Conservation (phyloP, 2,329 filamentous ascomycete species). For the Fusarium lateritium region DNA sequence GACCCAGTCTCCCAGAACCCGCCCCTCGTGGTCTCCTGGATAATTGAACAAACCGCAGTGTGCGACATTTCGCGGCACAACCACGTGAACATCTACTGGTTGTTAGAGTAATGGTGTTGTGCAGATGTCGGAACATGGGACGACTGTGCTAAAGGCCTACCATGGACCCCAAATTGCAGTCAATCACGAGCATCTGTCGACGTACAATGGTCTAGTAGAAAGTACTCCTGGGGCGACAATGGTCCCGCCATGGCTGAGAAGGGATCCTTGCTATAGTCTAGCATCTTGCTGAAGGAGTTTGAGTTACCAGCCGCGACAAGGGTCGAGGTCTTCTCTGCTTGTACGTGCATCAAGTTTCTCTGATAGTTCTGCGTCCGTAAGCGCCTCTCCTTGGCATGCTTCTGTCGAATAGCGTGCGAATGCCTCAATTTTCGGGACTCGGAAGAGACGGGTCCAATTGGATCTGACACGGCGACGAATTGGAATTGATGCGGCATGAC, state of each 20-base stretch:
- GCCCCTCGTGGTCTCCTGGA: neutral
- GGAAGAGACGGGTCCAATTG: neutral
- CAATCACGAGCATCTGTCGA: neutral
- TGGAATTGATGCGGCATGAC: constrained; percentile 16
- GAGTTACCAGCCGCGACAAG: neutral
- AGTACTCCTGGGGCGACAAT: constrained; percentile 12
- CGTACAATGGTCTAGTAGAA: constrained; percentile 23
- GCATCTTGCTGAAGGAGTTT: neutral
- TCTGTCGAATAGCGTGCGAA: constrained; percentile 14
- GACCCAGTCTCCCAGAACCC: constrained; percentile 24
- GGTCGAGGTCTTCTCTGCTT: too few species aligned
- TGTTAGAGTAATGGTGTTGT: neutral
- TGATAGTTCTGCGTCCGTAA: constrained; percentile 11
- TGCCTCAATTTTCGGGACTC: constrained; percentile 10
- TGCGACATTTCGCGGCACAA: neutral
- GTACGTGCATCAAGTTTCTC: too few species aligned
- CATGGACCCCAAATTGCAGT: too few species aligned
- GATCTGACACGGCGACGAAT: constrained; percentile 20
- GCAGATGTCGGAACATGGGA: accelerated
- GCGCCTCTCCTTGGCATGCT: constrained; percentile 24
- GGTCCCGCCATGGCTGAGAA: neutral
- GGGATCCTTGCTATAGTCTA: neutral
- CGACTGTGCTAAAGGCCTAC: too few species aligned
- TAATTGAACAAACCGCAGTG: constrained; percentile 2
- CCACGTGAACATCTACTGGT: neutral